Evolutionary conservation across 2,329 filamentous ascomycete species (phyloP).

Genomic region (Aureobasidium sp.): DNA sequence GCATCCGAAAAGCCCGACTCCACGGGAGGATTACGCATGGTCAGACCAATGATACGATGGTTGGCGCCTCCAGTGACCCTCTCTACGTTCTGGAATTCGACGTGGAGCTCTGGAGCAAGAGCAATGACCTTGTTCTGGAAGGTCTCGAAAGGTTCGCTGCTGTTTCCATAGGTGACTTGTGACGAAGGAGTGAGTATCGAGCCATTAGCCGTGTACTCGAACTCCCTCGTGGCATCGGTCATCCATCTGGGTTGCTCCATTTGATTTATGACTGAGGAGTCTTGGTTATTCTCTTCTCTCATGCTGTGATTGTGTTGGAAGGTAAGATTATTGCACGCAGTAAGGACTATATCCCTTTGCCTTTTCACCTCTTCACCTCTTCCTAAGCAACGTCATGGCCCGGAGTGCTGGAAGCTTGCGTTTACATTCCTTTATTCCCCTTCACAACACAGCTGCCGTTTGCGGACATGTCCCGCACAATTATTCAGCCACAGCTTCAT

Average conservation of each 20-base stretch:
- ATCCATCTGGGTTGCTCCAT: too few species aligned
- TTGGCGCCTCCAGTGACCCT: not conserved
- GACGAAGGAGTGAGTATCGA: too few species aligned
- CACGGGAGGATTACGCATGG: not conserved
- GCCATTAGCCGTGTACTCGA: not conserved
- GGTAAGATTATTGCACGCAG: not conserved
- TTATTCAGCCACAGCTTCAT: not conserved
- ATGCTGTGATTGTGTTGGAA: not conserved
- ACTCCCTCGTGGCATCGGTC: not conserved
- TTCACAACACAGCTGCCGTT: not conserved
- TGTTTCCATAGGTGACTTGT: not conserved
- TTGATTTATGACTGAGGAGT: too few species aligned
- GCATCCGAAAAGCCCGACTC: not conserved
- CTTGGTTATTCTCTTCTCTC: not conserved
- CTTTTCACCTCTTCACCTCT: not conserved
- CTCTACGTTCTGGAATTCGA: not conserved
- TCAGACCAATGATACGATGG: not conserved
- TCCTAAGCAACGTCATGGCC: not conserved
- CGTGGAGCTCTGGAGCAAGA: not conserved
- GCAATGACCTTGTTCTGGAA: not conserved
- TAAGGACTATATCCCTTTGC: too few species aligned
- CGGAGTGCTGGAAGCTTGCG: not conserved
- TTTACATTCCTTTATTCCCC: slow-evolving; percentile 7
- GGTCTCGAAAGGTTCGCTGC: not conserved
- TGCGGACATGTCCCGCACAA: not conserved